Conservation (phyloP, 768 basidiomycete species). For the Lanmaoa pseudosensibilis region DNA sequence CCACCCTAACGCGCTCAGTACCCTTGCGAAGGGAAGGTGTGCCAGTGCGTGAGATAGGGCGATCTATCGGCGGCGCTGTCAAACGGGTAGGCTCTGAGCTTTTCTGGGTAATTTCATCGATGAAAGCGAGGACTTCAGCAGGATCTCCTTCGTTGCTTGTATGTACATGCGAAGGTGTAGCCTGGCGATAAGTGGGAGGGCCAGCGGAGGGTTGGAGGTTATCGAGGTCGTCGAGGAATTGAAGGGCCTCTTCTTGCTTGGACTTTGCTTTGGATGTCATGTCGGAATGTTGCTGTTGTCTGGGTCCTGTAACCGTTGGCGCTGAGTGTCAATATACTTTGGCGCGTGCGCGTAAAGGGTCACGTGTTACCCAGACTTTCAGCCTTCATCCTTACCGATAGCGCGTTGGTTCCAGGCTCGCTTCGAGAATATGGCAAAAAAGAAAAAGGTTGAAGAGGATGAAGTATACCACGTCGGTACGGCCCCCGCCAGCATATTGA, state of each 20-base stretch:
- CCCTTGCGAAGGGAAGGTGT: slow-evolving; percentile 74
- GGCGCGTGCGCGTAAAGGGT: slow-evolving; percentile 20
- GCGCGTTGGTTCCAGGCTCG: neutral
- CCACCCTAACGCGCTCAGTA: slow-evolving; percentile 73
- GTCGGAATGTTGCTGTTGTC: neutral
- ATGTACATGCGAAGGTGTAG: slow-evolving; percentile 19
- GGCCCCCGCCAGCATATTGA: slow-evolving; percentile 9
- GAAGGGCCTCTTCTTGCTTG: slow-evolving; percentile 85
- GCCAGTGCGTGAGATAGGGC: slow-evolving; percentile 61
- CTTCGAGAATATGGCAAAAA: slow-evolving; percentile 22
- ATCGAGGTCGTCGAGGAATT: slow-evolving; percentile 93
- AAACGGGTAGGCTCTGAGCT: slow-evolving; percentile 73
- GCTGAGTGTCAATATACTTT: neutral
- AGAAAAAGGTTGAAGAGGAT: slow-evolving; percentile 28
- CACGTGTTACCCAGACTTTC: too few species aligned
- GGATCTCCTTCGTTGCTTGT: slow-evolving; percentile 58
- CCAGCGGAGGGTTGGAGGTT: slow-evolving; percentile 55
- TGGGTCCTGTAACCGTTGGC: neutral
- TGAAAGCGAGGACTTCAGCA: slow-evolving; percentile 85
- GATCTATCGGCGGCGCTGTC: slow-evolving; percentile 52
- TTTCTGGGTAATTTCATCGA: slow-evolving; percentile 94
- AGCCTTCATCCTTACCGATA: too few species aligned
- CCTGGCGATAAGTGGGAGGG: slow-evolving; percentile 28
- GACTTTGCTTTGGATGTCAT: slow-evolving; percentile 60
- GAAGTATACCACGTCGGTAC: slow-evolving; percentile 52